Evolutionary conservation across 2,329 filamentous ascomycete species (phyloP).

Genomic region (Colletotrichum sp.): DNA sequence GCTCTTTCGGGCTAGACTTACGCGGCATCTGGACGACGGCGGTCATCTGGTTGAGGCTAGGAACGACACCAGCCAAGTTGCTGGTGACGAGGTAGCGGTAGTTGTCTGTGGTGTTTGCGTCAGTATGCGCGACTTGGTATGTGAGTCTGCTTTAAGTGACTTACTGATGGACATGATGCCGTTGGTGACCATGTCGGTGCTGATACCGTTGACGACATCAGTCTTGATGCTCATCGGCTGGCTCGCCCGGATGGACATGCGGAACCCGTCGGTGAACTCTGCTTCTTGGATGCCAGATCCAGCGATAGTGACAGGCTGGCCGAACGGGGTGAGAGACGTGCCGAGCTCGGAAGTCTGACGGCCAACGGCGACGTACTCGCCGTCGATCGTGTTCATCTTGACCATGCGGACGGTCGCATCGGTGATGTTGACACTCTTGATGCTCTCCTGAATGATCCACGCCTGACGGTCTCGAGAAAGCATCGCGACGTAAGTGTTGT

Average conservation of each 20-base stretch:
- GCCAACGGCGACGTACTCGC: constrained; percentile 25
- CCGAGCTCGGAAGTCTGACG: constrained; percentile 24
- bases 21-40: constrained; percentile 26
- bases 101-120: constrained; percentile 14
- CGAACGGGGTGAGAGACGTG: constrained; percentile 23
- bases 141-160: neutral
- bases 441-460: constrained; percentile 24
- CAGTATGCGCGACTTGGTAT: neutral
- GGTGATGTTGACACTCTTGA: constrained; percentile 26
- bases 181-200: constrained; percentile 24
- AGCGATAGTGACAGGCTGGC: constrained; percentile 21
- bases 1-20: constrained; percentile 4
- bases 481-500: constrained; percentile 25
- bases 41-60: constrained; percentile 24
- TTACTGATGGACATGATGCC: constrained; percentile 24
- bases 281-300: constrained; percentile 27
- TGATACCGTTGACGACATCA: constrained; percentile 26
- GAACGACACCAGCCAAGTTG: constrained; percentile 23
- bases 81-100: constrained; percentile 27
- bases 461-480: constrained; percentile 25
- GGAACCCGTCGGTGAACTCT: constrained; percentile 25
- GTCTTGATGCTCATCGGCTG: constrained; percentile 25
- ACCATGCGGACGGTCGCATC: constrained; percentile 26
- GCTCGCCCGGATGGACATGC: constrained; percentile 26
- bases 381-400: constrained; percentile 25